Percentiles rank a stretch among this genome's conserved stretches.
Evolutionary conservation across 805 yeast species (phyloP).

Genomic region (Ascoidea asiatica): DNA sequence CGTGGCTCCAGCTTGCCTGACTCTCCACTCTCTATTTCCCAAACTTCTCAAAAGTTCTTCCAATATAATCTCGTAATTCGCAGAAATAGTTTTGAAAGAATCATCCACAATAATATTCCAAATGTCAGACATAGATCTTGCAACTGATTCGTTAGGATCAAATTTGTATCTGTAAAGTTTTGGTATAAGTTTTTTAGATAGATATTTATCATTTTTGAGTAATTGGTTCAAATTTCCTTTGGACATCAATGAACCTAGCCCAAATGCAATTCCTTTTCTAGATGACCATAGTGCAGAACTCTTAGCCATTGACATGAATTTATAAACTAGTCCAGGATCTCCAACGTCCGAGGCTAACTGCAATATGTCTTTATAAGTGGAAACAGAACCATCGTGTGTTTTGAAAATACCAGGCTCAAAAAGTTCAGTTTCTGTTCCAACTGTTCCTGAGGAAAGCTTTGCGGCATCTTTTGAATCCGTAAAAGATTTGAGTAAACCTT

Average conservation of each 20-base stretch:
- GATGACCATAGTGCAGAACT: conserved; percentile 87
- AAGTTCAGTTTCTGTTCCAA: conserved; percentile 67
- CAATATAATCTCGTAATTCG: conserved; percentile 44
- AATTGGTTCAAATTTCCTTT: conserved; percentile 59
- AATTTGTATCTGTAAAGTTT: conserved; percentile 72
- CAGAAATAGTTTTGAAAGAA: conserved; percentile 36
- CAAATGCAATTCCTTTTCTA: conserved; percentile 88
- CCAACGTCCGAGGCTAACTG: conserved; percentile 89
- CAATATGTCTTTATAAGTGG: conserved; percentile 84
- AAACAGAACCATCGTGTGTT: conserved; percentile 75
- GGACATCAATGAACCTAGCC: conserved; percentile 74
- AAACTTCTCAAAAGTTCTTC: conserved; percentile 52
- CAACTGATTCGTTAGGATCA: conserved; percentile 70
- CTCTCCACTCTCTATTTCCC: conserved; percentile 85
- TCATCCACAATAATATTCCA: conserved; percentile 63
- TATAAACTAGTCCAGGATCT: conserved; percentile 86
- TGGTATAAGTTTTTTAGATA: conserved; percentile 58
- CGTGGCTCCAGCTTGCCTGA: conserved; percentile 71
- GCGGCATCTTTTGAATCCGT: conserved; percentile 47
- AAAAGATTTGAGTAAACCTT: conserved; percentile 60
- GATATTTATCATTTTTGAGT: conserved; percentile 34
- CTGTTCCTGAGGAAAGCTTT: conserved; percentile 44
- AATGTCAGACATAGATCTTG: conserved; percentile 75
- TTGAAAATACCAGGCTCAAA: conserved; percentile 74
- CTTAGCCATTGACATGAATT: conserved; percentile 85